Evolutionary conservation across 2,329 filamentous ascomycete genomes (phyloP), one percentile per base, ranked within the genome.

Genomic region (Juglanconis sp.): DNA sequence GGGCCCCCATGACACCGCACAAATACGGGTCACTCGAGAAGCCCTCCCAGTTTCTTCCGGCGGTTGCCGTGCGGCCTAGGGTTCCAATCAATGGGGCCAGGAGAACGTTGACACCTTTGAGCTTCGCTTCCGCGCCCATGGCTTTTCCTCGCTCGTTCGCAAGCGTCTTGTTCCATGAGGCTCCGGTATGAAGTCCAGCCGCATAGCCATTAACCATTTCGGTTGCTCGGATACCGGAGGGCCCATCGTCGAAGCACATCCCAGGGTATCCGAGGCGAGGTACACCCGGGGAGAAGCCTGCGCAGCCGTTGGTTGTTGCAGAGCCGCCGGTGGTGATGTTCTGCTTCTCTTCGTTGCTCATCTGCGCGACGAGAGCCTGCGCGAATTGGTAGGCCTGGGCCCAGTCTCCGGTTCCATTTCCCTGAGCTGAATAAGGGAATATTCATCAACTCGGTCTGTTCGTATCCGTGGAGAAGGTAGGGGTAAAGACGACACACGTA

Each of bases 161-260:
- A 35, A 96, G 81, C 11, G 77, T 73, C 60, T 88, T 84, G 72
- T 93, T 89, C 82, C 89, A 96, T 0, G 92, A 91, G n/a, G 91
- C 90, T 13, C 89, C 93, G 35, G 90, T 84, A 5, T 90, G 92
- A 66, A 92, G 81, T 51, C 90, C 92, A 0, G 88, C 87, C 0
- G 90, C 83, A 72, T 96, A 96, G 1, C 88, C 92, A 40, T 90
- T 94, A 69, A 86, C 87, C 74, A 89, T 94, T 73, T 96, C 92
- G 65, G 84, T 78, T 60, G 87, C 82, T 55, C 92, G 89, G 59
- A 96, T 78, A 63, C 92, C 93, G 1, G 95, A 79, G 5, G 93
- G 93, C 3, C 89, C 88, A 71, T 96, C 92, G 69, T 96, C 91
- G 79, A 95, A 77, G 72, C 92, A 97, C 17, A 96, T 77, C 35